phyloP scores from a whole-genome alignment of 768 basidiomycete genomes.

The Boletus rufocinnamomeus region DNA sequence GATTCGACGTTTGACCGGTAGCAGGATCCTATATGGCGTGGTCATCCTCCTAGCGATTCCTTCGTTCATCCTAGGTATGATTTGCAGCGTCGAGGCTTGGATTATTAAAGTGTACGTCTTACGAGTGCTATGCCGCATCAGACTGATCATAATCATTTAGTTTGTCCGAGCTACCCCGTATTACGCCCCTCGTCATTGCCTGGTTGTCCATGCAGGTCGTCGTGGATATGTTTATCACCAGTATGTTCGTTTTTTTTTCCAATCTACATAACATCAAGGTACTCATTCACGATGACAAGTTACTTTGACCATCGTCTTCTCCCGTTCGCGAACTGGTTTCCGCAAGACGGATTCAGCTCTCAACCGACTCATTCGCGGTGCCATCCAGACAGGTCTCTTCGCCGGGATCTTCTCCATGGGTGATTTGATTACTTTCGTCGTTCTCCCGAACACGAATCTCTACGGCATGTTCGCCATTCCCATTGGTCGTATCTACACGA shows the following conservation, averaged over 20 bases:
- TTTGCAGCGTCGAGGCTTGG: neutral
- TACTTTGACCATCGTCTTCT: neutral
- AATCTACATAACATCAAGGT: neutral
- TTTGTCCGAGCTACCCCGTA: neutral
- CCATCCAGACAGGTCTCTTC: constrained; percentile 1
- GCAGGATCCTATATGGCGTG: neutral
- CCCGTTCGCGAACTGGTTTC: neutral
- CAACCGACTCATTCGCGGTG: neutral
- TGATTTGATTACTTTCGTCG: neutral
- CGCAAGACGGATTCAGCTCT: neutral
- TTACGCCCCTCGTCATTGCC: neutral
- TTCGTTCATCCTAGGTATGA: neutral
- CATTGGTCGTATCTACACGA: constrained; percentile 2
- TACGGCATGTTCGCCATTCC: neutral
- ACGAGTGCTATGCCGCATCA: neutral
- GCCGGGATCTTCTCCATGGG: neutral
- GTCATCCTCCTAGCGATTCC: neutral
- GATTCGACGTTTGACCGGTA: neutral
- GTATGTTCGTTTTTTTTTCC: neutral
- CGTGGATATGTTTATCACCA: neutral
- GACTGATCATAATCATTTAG: neutral
- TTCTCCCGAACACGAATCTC: neutral
- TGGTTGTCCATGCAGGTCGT: neutral
- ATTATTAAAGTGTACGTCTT: neutral
- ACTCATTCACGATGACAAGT: neutral